Evolutionary conservation across 176 grass and related monocot genomes (phyloP).

Genomic region (Carex myosuroides): DNA sequence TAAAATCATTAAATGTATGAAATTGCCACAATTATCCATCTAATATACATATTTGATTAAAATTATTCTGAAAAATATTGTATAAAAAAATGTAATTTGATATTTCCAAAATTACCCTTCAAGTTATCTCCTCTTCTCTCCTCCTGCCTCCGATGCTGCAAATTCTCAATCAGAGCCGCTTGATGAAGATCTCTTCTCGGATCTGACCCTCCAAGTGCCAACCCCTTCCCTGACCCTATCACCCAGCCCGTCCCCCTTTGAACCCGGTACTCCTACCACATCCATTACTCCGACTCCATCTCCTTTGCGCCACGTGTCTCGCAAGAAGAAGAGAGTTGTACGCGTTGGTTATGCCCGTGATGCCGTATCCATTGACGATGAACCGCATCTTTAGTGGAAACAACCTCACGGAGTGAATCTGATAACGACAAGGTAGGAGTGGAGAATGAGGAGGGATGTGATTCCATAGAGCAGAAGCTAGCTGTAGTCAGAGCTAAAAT

Average conservation of each 20-base stretch:
- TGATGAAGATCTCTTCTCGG: conserved; percentile 94
- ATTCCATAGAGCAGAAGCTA: conserved; percentile 48
- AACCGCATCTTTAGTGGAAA: conserved; percentile 13
- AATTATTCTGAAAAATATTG: no score
- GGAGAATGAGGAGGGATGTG: conserved; percentile 6
- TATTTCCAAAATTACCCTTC: no score
- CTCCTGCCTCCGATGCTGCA: background rate
- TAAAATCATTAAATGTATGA: no score
- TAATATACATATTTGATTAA: no score
- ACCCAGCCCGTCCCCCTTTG: background rate
- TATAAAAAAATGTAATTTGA: no score
- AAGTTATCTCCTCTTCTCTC: conserved; percentile 40
- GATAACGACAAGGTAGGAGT: conserved; percentile 4
- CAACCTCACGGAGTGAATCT: background rate
- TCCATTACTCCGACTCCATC: conserved; percentile 19
- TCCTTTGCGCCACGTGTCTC: conserved; percentile 37
- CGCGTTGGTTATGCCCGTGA: conserved; percentile 87
- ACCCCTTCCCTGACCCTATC: conserved; percentile 20
- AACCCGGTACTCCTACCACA: conserved; percentile 3
- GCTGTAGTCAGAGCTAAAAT: conserved; percentile 58
- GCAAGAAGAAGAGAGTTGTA: conserved; percentile 92
- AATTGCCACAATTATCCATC: no score
- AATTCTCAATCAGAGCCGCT: conserved; percentile 32
- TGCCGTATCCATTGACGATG: conserved; percentile 12
- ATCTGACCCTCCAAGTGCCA: conserved; percentile 70